Evolutionary conservation across 2,329 filamentous ascomycete genomes (phyloP), one percentile per base, ranked within the genome.

Genomic region (Fusarium haematococcum): DNA sequence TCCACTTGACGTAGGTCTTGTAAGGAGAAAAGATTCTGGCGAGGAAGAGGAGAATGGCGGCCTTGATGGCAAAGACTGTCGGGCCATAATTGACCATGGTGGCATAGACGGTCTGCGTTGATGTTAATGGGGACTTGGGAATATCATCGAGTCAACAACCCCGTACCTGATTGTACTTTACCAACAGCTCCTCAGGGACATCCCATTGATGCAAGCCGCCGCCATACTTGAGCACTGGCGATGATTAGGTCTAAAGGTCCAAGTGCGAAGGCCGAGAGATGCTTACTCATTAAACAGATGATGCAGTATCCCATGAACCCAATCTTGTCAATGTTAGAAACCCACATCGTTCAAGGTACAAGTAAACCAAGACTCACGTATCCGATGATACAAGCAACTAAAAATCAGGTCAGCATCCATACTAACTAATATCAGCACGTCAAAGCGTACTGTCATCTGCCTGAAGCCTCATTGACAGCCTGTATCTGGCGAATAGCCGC

Each of bases 31-130:
- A 73, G 4, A 73, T 63, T 1, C 32, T 61, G 5, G 70, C 67
- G 1, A 73, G 58, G 41, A 73, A 73, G 5, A 74, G 62, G 0
- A 73, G 67, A n/a, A 73, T 73, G 2, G 70, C 70, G 0, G 70
- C 67, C 20, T 73, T 73, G 23, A 73, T 73, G 13, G 70, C 70
- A 1, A 73, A 67, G 9, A 73, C 70, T 5, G 70, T 73, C 20
- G 70, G 70, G 0, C 70, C 70, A 2, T 73, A 73, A 20, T 71
- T 74, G 2, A 73, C 70, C 70, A 73, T 71, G 0, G 70, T 73
- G 2, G 70, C 70, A 5, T 73, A 73, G 3, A 73, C 70, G 0
- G 70, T 73, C 62, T 73, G 13, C 4, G 2, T 5, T 2, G 14
- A 0, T 7, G 8, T 72, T 10, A 52, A 32, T 8, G 18, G 9